phyloP scores from a whole-genome alignment of 345 rosid genomes.

The Gossypium stocksii region DNA sequence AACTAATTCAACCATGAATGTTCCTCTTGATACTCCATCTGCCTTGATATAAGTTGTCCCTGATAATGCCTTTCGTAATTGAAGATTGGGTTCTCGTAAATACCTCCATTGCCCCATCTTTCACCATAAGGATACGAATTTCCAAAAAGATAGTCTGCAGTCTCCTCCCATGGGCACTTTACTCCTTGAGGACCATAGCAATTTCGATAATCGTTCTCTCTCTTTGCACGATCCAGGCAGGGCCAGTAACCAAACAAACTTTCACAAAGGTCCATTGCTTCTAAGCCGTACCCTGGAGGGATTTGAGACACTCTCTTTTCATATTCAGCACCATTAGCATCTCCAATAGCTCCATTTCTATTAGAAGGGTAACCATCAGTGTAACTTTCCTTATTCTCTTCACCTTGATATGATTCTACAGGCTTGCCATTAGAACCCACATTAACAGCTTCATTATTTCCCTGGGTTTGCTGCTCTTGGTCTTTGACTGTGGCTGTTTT shows the following conservation, averaged over 20 bases:
- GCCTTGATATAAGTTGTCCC: slow-evolving; percentile 1
- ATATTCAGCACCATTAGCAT: slow-evolving; percentile 8
- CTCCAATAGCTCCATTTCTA: slow-evolving; percentile 13
- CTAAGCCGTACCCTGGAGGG: slow-evolving; percentile 75
- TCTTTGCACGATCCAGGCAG: slow-evolving; percentile 40
- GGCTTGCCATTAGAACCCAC: slow-evolving; percentile 1
- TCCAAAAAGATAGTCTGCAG: slow-evolving; percentile 75
- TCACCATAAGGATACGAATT: slow-evolving; percentile 47
- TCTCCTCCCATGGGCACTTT: slow-evolving; percentile 42
- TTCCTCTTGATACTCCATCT: slow-evolving; percentile 17
- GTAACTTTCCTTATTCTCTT: slow-evolving; percentile 9
- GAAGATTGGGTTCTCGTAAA: slow-evolving; percentile 13
- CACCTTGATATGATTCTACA: slow-evolving; percentile 10
- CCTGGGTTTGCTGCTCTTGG: slow-evolving; percentile 1
- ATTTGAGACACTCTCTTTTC: slow-evolving; percentile 34
- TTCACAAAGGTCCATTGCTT: slow-evolving; percentile 75
- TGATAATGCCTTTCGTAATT: slow-evolving; percentile 22
- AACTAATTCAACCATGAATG: slow-evolving; percentile 2
- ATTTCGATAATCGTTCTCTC: slow-evolving; percentile 14
- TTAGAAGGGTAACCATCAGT: slow-evolving; percentile 5
- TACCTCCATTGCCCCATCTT: slow-evolving; percentile 15
- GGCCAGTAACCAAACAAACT: slow-evolving; percentile 74
- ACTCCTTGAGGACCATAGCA: slow-evolving; percentile 7
- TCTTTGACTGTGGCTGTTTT: slow-evolving; percentile 21
- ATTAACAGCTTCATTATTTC: neutral